Evolutionary conservation across 805 yeast genomes (phyloP), one percentile per base, ranked within the genome.

Genomic region (Starmerella bacillaris): DNA sequence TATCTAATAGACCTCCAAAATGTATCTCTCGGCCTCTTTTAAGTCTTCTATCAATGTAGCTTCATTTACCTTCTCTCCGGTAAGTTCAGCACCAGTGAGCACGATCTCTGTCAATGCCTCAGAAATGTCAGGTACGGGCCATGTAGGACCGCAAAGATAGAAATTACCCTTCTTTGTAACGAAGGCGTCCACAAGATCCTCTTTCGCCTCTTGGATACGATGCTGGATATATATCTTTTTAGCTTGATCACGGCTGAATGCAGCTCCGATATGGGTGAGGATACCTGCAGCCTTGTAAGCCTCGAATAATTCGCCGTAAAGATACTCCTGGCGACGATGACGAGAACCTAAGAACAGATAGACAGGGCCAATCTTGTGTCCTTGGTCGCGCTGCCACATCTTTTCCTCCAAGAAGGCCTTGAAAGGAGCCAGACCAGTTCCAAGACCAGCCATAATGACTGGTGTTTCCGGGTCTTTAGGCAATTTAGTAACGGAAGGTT

Each of bases 121-220:
- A 35, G 94, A 78, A 49, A 86, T 78, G 56, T 84, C 94, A 8
- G 96, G 94, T 51, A 86, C 95, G 22, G 96, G 96, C 96, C 96
- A 86, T 2, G 95, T 86, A 29, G 96, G 96, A 43, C 96, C 96
- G 72, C 96, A 86, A 55, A 86, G 67, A 62, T 86, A 86, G 70
- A 86, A 86, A 18, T 83, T 74, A 38, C 96, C 96, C 38, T 74
- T 62, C 60, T 83, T 67, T 43, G 63, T 60, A 30, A 74, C 76
- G 57, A 86, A 71, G 34, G 94, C 84, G 29, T 72, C 78, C 32
- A 78, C 77, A 57, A 86, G 67, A 30, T 70, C 75, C 35, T 63
- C 67, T 50, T 80, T 60, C 39, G 72, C 68, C 55, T 82, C 80
- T 51, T 83, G 70, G 55, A 86, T 86, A 56, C 77, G 72, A 59